Evolutionary conservation across 495 filamentous ascomycete genomes (phyloP).

Genomic region (Saxophila tyrrhenica): DNA sequence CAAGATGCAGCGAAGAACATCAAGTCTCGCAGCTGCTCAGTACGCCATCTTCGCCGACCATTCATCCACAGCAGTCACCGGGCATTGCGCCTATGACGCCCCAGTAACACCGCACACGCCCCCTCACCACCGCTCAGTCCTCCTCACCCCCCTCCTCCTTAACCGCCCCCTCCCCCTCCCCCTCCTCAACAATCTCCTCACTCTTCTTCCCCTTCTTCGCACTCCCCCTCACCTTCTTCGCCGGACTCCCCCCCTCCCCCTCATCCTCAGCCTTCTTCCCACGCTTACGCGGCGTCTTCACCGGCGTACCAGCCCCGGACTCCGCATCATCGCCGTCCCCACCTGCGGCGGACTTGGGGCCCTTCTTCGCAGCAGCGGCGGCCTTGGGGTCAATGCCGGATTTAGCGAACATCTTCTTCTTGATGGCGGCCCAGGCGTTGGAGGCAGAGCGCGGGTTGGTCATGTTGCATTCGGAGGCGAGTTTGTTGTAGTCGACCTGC

Average conservation of each 20-base stretch:
- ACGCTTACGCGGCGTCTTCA: slow-evolving; percentile 5
- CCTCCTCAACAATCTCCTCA: slow-evolving; percentile 12
- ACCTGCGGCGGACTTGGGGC: background rate
- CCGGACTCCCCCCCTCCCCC: background rate
- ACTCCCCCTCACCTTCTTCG: slow-evolving; percentile 3
- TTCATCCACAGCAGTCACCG: background rate
- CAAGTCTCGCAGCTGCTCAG: background rate
- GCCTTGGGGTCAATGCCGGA: background rate
- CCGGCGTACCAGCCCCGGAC: slow-evolving; percentile 3
- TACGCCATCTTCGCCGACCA: background rate
- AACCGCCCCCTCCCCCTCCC: slow-evolving; percentile 6
- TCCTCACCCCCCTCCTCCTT: slow-evolving; percentile 1
- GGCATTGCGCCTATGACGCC: too few species aligned
- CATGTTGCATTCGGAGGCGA: slow-evolving; percentile 21
- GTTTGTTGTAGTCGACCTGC: slow-evolving; percentile 27
- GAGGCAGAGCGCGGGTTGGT: slow-evolving; percentile 36
- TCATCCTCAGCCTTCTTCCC: slow-evolving; percentile 8
- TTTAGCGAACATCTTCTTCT: slow-evolving; percentile 20
- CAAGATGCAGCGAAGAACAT: background rate
- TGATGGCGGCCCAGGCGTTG: slow-evolving; percentile 44
- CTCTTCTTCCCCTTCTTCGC: slow-evolving; percentile 18
- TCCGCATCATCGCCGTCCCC: slow-evolving; percentile 3
- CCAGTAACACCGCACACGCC: background rate
- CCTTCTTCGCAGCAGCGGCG: background rate
- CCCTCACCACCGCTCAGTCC: background rate